These are phyloP conservation scores for Ceratocystis cubensis DNA, from an alignment of 2,329 filamentous ascomycete genomes.

Conservation along the genomic window DNA sequence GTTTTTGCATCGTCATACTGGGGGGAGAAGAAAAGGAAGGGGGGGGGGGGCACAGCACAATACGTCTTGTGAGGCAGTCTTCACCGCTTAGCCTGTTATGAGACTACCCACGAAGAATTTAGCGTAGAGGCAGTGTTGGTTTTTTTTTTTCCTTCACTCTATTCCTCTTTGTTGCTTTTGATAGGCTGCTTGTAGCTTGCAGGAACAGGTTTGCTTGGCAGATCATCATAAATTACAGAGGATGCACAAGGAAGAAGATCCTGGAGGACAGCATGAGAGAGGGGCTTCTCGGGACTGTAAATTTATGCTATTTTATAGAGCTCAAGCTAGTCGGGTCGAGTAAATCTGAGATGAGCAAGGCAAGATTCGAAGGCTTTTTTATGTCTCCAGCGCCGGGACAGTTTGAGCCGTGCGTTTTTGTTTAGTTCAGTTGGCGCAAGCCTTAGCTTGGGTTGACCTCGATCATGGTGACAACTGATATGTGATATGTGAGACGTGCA, in stretches of 20 bases:
- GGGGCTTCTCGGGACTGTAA: not conserved
- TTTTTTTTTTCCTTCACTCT: not conserved
- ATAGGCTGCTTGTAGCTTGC: not conserved
- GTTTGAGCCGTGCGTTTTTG: constrained; percentile 3
- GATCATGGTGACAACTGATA: not conserved
- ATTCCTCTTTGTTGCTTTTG: not conserved
- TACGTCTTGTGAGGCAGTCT: not conserved
- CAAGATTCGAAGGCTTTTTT: not conserved
- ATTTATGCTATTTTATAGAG: too few relatives aligned
- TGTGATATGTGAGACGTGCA: not conserved
- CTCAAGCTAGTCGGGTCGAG: too few relatives aligned
- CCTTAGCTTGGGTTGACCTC: not conserved
- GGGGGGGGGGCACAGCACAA: not conserved
- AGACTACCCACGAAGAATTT: not conserved
- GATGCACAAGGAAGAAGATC: not conserved
- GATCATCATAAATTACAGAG: not conserved
- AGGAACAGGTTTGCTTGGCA: not conserved
- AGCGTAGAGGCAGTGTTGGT: not conserved
- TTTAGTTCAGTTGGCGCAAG: not conserved
- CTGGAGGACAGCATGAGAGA: not conserved
- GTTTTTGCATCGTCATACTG: not conserved
- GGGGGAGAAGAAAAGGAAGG: not conserved
- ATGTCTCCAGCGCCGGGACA: not conserved
- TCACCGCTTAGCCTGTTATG: not conserved
- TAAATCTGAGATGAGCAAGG: not conserved